A percentile compares a stretch with the other conserved stretches of the same genome.
Evolutionary conservation across 805 yeast species (phyloP).

Genomic region (Maudiozyma pseudohumilis): DNA sequence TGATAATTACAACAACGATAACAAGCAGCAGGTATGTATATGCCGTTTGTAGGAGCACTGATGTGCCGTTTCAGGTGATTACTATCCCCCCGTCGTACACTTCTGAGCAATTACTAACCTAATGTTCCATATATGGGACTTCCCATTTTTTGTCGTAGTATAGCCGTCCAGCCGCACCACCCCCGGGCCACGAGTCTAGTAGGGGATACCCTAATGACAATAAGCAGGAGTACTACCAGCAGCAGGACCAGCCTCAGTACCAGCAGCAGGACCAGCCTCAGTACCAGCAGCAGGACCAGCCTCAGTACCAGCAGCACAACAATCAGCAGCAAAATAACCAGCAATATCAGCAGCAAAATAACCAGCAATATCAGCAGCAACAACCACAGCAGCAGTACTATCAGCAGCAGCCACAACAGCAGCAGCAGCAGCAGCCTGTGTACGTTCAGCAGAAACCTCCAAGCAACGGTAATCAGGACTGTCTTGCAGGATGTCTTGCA

Average conservation of each 20-base stretch:
- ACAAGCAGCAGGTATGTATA: slow-evolving; percentile 1
- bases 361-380: slow-evolving; percentile 34
- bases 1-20: background rate
- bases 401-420: slow-evolving; percentile 31
- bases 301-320: slow-evolving; percentile 15
- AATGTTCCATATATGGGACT: no score
- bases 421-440: slow-evolving; percentile 38
- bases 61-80: no score
- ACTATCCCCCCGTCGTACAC: no score
- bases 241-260: background rate
- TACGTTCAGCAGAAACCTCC: slow-evolving; percentile 39
- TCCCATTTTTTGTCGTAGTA: slow-evolving; percentile 7
- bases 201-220: slow-evolving; percentile 1
- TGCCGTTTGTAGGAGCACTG: no score
- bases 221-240: background rate
- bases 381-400: slow-evolving; percentile 9
- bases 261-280: slow-evolving; percentile 3
- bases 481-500: slow-evolving; percentile 41
- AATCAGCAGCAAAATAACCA: background rate
- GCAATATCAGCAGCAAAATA: slow-evolving; percentile 34
- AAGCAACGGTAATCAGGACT: slow-evolving; percentile 28
- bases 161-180: slow-evolving; percentile 19
- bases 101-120: no score
- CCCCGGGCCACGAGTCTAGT: slow-evolving; percentile 8
- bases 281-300: slow-evolving; percentile 26